phyloP scores from a whole-genome alignment of 2,329 filamentous ascomycete genomes.

The Phialophora verrucosa region DNA sequence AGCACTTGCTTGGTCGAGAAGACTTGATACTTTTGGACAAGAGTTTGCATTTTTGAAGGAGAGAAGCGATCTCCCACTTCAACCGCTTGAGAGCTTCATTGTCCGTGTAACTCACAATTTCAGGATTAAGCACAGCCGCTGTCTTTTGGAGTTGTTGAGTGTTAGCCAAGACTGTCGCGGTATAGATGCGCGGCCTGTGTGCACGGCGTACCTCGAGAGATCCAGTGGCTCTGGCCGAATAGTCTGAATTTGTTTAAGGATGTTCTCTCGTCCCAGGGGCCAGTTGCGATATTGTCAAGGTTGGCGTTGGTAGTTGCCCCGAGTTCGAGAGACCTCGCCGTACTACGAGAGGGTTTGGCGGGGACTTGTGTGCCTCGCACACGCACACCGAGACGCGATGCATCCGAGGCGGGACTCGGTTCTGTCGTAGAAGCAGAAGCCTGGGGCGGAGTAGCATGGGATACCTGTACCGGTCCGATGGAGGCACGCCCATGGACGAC shows the following conservation, averaged over 20 bases:
- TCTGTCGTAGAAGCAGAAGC: too few relatives aligned
- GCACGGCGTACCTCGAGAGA: background rate
- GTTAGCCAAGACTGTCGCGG: background rate
- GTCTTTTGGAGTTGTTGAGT: background rate
- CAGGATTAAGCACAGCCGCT: background rate
- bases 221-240: background rate
- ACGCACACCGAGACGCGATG: too few relatives aligned
- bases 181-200: background rate
- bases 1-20: background rate
- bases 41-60: background rate
- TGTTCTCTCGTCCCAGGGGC: background rate
- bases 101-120: background rate
- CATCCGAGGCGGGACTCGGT: too few relatives aligned
- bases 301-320: background rate
- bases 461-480: background rate
- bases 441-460: too few relatives aligned
- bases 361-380: too few relatives aligned
- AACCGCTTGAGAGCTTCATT: background rate
- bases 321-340: too few relatives aligned
- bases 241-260: constrained; percentile 1
- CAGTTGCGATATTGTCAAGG: background rate
- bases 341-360: too few relatives aligned
- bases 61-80: background rate
- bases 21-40: background rate
- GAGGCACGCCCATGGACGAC: background rate